Evolutionary conservation across 2,329 filamentous ascomycete genomes (phyloP), one percentile per base, ranked within the genome.

Genomic region (Cytospora leucostoma): DNA sequence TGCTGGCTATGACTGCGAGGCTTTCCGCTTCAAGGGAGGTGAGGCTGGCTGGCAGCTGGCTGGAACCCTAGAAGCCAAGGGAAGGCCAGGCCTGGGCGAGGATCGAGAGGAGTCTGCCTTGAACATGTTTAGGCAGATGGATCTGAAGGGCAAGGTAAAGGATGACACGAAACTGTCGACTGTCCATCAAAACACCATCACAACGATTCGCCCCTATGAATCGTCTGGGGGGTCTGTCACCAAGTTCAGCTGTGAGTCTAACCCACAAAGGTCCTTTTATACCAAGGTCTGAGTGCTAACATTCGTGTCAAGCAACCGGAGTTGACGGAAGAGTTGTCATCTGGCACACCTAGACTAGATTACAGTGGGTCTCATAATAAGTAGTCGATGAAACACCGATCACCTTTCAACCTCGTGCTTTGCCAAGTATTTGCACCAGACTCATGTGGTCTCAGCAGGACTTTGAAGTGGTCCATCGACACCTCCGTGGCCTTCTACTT

Each of bases 41-140:
- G 87, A 90, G 69, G 79, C 80, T 38, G 93, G 94, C 51, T 99
- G 95, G 95, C 85, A 92, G 72, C 80, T 97, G 44, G 85, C 84
- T 40, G 93, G 93, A 37, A 89, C 91, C 4, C 80, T 98, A 66
- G 93, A 97, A 78, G 80, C 81, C 56, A 93, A 93, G 78, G 82
- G 85, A 56, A 79, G 83, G 6, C 80, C 83, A 34, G 88, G 85
- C 50, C 75, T 82, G 61, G 87, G 84, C 63, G 84, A 86, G 61
- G 80, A 81, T 64, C 84, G 90, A 37, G 95, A 98, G 77, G 95
- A 98, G 76, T 95, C 91, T 68, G 95, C 95, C 32, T 81, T 97
- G 75, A 97, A 98, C 78, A 97, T 98, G 92, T 99, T 99, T 80
- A 87, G 88, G 72, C 93, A 97, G 80, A 98, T 99, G 95, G 95